These are phyloP conservation scores for Paecilomyces sp. DNA, from an alignment of 2,329 filamentous ascomycete species.

Conservation along the genomic window DNA sequence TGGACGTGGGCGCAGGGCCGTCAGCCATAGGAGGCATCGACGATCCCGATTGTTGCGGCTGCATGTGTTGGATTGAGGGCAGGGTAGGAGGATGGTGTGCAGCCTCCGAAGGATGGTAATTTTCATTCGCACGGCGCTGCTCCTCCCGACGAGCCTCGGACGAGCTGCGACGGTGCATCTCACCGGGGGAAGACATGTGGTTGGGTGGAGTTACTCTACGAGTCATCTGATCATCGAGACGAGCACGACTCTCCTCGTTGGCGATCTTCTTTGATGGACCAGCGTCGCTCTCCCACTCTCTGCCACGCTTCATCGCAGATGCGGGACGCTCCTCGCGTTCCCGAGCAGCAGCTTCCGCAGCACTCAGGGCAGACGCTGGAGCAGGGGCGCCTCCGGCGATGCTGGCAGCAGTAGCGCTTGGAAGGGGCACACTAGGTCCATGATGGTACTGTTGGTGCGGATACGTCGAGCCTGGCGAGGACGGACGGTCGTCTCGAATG, in stretches of 20 bases:
- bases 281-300: constrained; percentile 87
- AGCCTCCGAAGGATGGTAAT: constrained; percentile 86
- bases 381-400: constrained; percentile 64
- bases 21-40: constrained; percentile 53
- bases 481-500: constrained; percentile 73
- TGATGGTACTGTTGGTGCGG: constrained; percentile 74
- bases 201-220: constrained; percentile 59
- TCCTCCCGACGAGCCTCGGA: constrained; percentile 63
- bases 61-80: constrained; percentile 42
- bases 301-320: constrained; percentile 73
- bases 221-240: constrained; percentile 75
- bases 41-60: constrained; percentile 40
- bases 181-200: constrained; percentile 57
- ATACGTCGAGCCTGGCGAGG: constrained; percentile 86
- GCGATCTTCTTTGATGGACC: constrained; percentile 69
- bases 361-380: constrained; percentile 58
- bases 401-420: constrained; percentile 35
- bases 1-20: constrained; percentile 29
- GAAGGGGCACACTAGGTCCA: constrained; percentile 55
- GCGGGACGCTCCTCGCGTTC: constrained; percentile 67
- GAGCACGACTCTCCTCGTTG: constrained; percentile 79
- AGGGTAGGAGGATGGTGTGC: constrained; percentile 72
- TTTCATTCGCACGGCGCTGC: constrained; percentile 65
- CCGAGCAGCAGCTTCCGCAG: constrained; percentile 61
- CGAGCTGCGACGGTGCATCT: constrained; percentile 68